Evolutionary conservation across 1,284 basidiomycete species (phyloP).

Genomic region (Sporisorium exsertum): DNA sequence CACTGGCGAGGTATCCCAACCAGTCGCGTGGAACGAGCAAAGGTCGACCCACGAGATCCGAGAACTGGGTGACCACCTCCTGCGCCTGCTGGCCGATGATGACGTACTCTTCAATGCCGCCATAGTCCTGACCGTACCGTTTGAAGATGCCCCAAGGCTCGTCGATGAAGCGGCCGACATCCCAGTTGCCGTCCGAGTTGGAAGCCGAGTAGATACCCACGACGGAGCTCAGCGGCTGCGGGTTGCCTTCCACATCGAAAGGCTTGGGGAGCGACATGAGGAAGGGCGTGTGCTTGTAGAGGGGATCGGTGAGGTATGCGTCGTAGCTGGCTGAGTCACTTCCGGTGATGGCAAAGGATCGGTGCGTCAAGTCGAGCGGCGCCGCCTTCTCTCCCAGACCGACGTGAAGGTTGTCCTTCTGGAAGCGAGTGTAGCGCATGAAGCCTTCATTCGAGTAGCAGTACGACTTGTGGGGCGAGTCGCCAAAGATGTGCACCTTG

Average conservation of each 20-base stretch:
- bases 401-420: conserved; percentile 64
- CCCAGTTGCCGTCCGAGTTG: conserved; percentile 70
- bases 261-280: conserved; percentile 68
- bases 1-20: conserved; percentile 70
- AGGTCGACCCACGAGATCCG: conserved; percentile 69
- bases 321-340: conserved; percentile 71
- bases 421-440: conserved; percentile 55
- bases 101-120: conserved; percentile 71
- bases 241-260: conserved; percentile 41
- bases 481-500: conserved; percentile 63
- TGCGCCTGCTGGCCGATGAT: conserved; percentile 68
- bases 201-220: conserved; percentile 70
- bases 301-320: conserved; percentile 70
- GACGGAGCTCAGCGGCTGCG: conserved; percentile 56
- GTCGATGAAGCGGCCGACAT: conserved; percentile 70
- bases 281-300: conserved; percentile 72
- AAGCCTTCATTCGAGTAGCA: conserved; percentile 70
- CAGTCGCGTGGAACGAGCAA: conserved; percentile 70
- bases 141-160: conserved; percentile 71
- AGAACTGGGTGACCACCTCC: conserved; percentile 65
- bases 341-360: conserved; percentile 68
- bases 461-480: conserved; percentile 69
- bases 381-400: conserved; percentile 71
- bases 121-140: conserved; percentile 70
- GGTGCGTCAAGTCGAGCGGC: conserved; percentile 69